Base-by-base conservation (phyloP, 495 filamentous ascomycete genomes). In the Annulohypoxylon bovei region DNA sequence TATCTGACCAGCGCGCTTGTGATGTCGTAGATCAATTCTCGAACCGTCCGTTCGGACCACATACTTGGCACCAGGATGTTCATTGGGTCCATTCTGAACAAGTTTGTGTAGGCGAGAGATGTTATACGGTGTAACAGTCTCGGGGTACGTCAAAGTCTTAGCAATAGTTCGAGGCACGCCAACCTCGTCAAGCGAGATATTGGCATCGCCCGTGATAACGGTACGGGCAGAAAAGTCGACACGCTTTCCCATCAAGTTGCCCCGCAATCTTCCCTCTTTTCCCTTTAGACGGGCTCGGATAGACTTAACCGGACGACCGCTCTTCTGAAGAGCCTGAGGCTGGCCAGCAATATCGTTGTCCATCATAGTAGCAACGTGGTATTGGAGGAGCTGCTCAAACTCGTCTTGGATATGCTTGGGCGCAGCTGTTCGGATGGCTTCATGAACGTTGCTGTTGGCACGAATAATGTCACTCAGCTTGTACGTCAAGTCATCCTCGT, bases 161-260 rank as follows among this genome's bases (percentile, higher is more conserved):
- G 96, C 96, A 62, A 97, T 98, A 74, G 89, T 92, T 68, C 88
- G 86, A 7, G 95, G 95, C 23, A 98, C 96, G 76, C 95, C 95
- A 58, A 99, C 95, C 83, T 99, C 92, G 72, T 98, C 94, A 22
- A 99, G 85, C 23, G 93, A 96, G 67, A 98, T 83, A 73, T 98
- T 98, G 16, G 95, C 96, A 77, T 99, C 95, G 78, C 95, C 95
- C 59, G 95, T 99, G 76, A 98, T 99, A 79, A 99, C 95, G 27
- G 95, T 99, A 89, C 95, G 96, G 16, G 95, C 96, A 1, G 95
- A 99, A 79, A 99, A 99, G 75, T 99, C 95, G 32, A 99, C 95
- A 86, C 95, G 95, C 81, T 99, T 99, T 40, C 95, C 95, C 95
- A 99, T 99, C 83, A 98, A 85, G 76, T 98, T 99, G 73, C 96